These are phyloP conservation scores for Elsinoe australis DNA, from an alignment of 2,329 filamentous ascomycete genomes.

Conservation along the genomic window DNA sequence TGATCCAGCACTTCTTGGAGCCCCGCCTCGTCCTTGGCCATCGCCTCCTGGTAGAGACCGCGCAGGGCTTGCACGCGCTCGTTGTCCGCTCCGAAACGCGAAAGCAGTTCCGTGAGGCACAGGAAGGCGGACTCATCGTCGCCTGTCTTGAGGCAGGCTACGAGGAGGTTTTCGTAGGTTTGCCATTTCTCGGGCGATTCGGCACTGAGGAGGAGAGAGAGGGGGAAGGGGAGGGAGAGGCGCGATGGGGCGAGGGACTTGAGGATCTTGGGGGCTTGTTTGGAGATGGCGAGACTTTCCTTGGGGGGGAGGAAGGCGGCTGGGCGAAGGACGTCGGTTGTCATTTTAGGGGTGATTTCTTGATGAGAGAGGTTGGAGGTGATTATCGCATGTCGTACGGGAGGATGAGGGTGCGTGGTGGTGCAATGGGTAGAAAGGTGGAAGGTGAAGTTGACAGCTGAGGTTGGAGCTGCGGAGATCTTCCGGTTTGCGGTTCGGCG, in stretches of 20 bases:
- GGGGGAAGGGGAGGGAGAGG: constrained; percentile 39
- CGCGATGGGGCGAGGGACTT: constrained; percentile 30
- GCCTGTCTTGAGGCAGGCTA: constrained; percentile 74
- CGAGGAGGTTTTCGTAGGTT: constrained; percentile 76
- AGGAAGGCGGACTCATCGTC: constrained; percentile 70
- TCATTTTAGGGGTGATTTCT: constrained; percentile 22
- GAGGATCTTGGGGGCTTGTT: constrained; percentile 37
- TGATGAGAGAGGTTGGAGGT: not conserved
- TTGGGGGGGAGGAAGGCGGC: constrained; percentile 34
- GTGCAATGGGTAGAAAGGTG: not conserved
- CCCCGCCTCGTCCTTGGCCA: constrained; percentile 57
- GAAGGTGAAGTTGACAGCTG: not conserved
- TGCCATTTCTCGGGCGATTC: constrained; percentile 79
- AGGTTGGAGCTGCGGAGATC: constrained; percentile 10
- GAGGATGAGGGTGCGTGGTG: not conserved
- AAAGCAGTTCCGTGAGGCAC: constrained; percentile 66
- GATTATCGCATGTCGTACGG: constrained; percentile 1
- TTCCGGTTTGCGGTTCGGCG: not conserved
- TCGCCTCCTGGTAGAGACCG: constrained; percentile 78
- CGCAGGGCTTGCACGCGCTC: constrained; percentile 77
- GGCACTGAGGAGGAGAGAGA: constrained; percentile 43
- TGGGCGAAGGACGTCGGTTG: constrained; percentile 34
- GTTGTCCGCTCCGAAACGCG: constrained; percentile 75
- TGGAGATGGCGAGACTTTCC: constrained; percentile 41
- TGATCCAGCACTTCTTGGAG: constrained; percentile 64